Evolutionary conservation across 768 basidiomycete genomes (phyloP), one percentile per base, ranked within the genome.

Genomic region (Mycena floridula): DNA sequence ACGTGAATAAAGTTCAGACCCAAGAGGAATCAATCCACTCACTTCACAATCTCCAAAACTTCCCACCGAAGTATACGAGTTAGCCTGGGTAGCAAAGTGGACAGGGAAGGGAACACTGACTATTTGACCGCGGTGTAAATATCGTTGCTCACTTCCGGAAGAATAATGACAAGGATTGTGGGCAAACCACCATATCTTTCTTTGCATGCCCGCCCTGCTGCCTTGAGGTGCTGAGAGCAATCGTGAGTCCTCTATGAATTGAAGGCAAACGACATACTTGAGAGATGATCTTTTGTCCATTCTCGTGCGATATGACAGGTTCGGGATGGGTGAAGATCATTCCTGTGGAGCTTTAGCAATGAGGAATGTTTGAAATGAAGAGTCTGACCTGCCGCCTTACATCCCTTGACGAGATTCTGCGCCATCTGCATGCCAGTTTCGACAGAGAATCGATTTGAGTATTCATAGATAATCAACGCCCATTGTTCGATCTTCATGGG

Each of bases 51-150:
- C 86, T 5, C 87, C 87, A 43, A 87, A 87, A 54, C 87, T 89
- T 45, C 26, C 15, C 42, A 28, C 9, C 46, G n/a, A 23, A 32
- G 32, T 15, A 38, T 26, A 36, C 11, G 41, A 18, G 20, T 43
- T 25, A 42, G 24, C 0, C 39, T 1, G 22, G 15, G 30, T 12
- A 13, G 28, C 12, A 36, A 38, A 18, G 16, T 11, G 38, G 43
- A 21, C 20, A 22, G 16, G 70, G 79, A 50, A n/a, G n/a, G n/a
- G n/a, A n/a, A n/a, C n/a, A n/a, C n/a, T n/a, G 54, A 90, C 87
- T 88, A 81, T 64, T 90, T 90, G 21, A 89, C 74, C n/a, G 79
- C 77, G 2, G 73, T 79, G 52, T 90, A 90, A 9, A 88, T 77
- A 41, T 90, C 85, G 30, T 83, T 81, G 1, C 79, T 82, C 1